Evolutionary conservation across 495 filamentous ascomycete species (phyloP).

Genomic region (Aspergillus bertholletiae): DNA sequence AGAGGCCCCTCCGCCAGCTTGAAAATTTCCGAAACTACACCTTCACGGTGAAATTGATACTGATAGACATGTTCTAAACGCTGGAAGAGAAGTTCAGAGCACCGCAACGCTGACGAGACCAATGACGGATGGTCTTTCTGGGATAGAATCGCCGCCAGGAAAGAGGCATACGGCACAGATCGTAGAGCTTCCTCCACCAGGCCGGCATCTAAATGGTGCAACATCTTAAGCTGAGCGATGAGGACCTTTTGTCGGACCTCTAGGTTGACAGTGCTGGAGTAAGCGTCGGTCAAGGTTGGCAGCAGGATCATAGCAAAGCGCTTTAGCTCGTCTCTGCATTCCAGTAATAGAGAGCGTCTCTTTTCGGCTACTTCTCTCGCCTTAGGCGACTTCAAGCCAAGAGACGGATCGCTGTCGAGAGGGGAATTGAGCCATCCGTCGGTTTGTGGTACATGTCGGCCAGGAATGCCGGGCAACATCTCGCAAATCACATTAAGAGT

Average conservation of each 20-base stretch:
- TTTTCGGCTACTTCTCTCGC: conserved; percentile 69
- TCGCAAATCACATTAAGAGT: conserved; percentile 98
- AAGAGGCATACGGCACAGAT: conserved; percentile 95
- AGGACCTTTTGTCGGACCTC: conserved; percentile 96
- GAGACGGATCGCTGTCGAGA: conserved; percentile 32
- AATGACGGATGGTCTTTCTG: conserved; percentile 90
- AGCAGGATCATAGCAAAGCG: conserved; percentile 94
- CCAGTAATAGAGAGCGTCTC: conserved; percentile 69
- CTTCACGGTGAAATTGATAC: conserved; percentile 96
- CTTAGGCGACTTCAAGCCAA: conserved; percentile 34
- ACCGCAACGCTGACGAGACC: conserved; percentile 81
- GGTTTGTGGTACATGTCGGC: conserved; percentile 36
- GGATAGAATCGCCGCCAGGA: conserved; percentile 90
- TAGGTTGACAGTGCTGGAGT: conserved; percentile 97
- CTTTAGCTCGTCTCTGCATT: conserved; percentile 79
- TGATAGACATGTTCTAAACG: conserved; percentile 84
- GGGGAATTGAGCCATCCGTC: conserved; percentile 52
- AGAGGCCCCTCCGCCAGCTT: conserved; percentile 63
- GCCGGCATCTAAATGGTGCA: conserved; percentile 83
- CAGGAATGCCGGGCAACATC: conserved; percentile 63
- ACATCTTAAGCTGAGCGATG: conserved; percentile 93
- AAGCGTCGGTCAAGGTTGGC: conserved; percentile 94
- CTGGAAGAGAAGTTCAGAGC: conserved; percentile 80
- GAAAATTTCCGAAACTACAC: conserved; percentile 86
- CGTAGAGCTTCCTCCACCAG: conserved; percentile 85